A percentile compares a stretch with the other conserved stretches of the same genome.
Conservation (phyloP, 148 eudicot species). For the Nepenthes mirabilis region DNA sequence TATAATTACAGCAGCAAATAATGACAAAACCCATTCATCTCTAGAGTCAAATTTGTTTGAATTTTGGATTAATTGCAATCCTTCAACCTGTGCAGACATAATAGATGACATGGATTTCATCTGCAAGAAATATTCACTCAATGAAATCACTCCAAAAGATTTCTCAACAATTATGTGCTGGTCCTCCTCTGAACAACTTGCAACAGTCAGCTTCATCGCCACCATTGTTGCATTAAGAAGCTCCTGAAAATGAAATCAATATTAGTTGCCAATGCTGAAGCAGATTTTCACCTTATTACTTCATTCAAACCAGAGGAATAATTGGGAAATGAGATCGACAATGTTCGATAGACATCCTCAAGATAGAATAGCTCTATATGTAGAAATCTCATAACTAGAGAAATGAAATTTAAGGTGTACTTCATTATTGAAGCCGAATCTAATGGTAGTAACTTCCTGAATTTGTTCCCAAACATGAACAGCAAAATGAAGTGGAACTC, state of each 20-base stretch:
- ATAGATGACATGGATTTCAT: conserved; percentile 15
- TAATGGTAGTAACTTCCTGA: conserved; percentile 11
- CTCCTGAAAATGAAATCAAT: conserved; percentile 30
- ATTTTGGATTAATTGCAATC: conserved; percentile 16
- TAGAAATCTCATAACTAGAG: not conserved
- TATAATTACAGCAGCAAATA: conserved; percentile 71
- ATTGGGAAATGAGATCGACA: too few relatives aligned
- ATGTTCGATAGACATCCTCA: not conserved
- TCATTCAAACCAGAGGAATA: not conserved
- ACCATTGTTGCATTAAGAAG: conserved; percentile 59
- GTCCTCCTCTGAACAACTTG: conserved; percentile 44
- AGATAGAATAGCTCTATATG: not conserved
- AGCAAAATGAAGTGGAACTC: conserved; percentile 40
- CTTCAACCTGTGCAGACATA: conserved; percentile 20
- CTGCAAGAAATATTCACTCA: conserved; percentile 20
- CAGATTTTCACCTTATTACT: not conserved
- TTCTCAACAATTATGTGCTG: conserved; percentile 46
- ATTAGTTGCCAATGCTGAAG: conserved; percentile 6
- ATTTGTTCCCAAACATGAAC: conserved; percentile 53
- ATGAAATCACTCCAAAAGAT: conserved; percentile 40
- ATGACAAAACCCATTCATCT: conserved; percentile 59
- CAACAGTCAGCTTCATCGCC: conserved; percentile 64
- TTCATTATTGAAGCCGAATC: conserved; percentile 16
- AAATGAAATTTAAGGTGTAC: conserved; percentile 18
- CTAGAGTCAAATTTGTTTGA: conserved; percentile 18